phyloP scores from a whole-genome alignment of 257 asterid species.

The Nicotiana tabacum region DNA sequence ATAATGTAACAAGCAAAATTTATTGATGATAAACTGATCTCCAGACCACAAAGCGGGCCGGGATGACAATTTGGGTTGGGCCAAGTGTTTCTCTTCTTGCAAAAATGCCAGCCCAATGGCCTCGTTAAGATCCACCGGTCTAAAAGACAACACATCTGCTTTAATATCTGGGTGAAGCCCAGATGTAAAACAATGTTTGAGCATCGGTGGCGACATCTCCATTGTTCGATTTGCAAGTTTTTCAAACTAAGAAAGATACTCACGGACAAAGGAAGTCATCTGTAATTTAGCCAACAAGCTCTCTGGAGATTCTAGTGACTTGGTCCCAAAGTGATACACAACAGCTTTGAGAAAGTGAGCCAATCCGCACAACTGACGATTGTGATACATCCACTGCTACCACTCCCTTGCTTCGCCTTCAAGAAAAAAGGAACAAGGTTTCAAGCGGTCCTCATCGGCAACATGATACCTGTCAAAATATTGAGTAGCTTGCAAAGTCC shows the following conservation, averaged over 20 bases:
- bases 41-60: neutral
- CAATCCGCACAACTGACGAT: neutral
- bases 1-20: too few species aligned
- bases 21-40: too few species aligned
- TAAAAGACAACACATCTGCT: neutral
- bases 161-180: neutral
- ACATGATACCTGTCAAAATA: neutral
- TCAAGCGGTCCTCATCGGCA: neutral
- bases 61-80: neutral
- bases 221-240: neutral
- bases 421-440: neutral
- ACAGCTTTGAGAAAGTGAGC: neutral
- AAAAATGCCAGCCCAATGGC: neutral
- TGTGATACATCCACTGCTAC: neutral
- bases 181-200: neutral
- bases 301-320: neutral
- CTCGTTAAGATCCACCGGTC: neutral
- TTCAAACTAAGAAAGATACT: neutral
- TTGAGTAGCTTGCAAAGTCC: neutral
- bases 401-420: neutral
- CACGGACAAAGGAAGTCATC: neutral
- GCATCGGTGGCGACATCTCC: neutral
- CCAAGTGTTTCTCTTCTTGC: neutral
- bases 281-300: neutral
- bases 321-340: neutral